Base-by-base conservation (phyloP, 2,329 filamentous ascomycete genomes). In the Trichoderma brevicompactum region DNA sequence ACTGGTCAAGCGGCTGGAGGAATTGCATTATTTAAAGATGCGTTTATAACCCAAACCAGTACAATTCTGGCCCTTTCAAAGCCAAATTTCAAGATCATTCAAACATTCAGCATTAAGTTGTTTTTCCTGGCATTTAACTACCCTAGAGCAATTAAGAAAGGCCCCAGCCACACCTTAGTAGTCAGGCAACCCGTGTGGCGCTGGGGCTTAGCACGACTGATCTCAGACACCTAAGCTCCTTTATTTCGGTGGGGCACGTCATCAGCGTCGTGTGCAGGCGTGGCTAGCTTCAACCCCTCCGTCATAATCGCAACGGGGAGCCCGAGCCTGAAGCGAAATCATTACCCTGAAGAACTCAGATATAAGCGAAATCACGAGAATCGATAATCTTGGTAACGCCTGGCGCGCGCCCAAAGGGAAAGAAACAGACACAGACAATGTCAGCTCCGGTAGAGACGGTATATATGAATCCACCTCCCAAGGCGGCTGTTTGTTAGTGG, bases 371-470 rank as follows among this genome's bases (percentile, higher is more conserved):
- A 64, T 66, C 59, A 66, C 64, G n/a, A 53, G 48, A 63, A 63
- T 40, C 38, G 40, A 63, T 46, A 53, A 36, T 40, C 17, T 54
- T 9, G 32, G 34, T 23, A 52, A 43, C n/a, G 36, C 40, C 43
- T 13, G 38, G 40, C n/a, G 60, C 28, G 40, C 40, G 38, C 55
- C 28, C n/a, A 32, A 28, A 38, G 38, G 36, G 9, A n/a, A 38
- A 10, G 17, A 15, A 9, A 38, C 32, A 32, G 49, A 54, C 7
- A 38, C n/a, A 17, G 12, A 76, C 65, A 64, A 83, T 83, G 81
- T 79, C 81, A 69, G 74, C 78, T 66, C 77, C 80, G 55, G 72
- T 74, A 68, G 75, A 80, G 69, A 75, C 78, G 75, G 82, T 83
- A 78, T 72, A 79, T 74, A 73, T 67, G 49, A 53, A 44, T 44